Conservation (phyloP, 2,329 filamentous ascomycete species). For the Verticillium nubilum region DNA sequence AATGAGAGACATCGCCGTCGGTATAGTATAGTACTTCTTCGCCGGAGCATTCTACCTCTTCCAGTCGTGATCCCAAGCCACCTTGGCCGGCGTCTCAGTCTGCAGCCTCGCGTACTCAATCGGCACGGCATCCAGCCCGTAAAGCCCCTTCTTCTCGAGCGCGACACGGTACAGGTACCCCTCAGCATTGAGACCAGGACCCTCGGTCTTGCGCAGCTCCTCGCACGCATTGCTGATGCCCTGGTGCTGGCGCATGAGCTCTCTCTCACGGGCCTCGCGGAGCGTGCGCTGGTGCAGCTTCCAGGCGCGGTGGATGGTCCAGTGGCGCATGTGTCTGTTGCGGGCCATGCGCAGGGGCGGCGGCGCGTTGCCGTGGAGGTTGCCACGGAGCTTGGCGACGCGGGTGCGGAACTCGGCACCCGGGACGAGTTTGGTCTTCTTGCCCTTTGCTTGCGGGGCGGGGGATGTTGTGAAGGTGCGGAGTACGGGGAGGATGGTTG, state of each 20-base stretch:
- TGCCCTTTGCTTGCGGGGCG: conserved; percentile 17
- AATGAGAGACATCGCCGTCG: neutral
- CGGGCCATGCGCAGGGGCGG: conserved; percentile 82
- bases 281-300: conserved; percentile 69
- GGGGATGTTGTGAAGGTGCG: conserved; percentile 22
- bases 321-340: conserved; percentile 84
- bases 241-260: conserved; percentile 74
- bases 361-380: conserved; percentile 46
- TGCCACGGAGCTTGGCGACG: conserved; percentile 37
- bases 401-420: conserved; percentile 33
- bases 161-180: conserved; percentile 80
- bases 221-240: conserved; percentile 83
- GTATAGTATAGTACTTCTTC: too few relatives aligned
- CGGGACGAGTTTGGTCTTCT: conserved; percentile 18
- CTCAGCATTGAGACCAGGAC: conserved; percentile 51
- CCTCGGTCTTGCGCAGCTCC: conserved; percentile 61
- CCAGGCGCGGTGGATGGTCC: conserved; percentile 98
- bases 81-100: conserved; percentile 72
- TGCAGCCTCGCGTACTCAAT: conserved; percentile 87
- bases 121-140: conserved; percentile 65
- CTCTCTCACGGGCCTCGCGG: conserved; percentile 57
- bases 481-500: conserved; percentile 14
- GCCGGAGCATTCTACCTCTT: conserved; percentile 60
- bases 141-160: conserved; percentile 87
- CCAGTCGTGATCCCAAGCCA: conserved; percentile 94